phyloP scores from a whole-genome alignment of 2,329 filamentous ascomycete species.

The Nemania sp. region DNA sequence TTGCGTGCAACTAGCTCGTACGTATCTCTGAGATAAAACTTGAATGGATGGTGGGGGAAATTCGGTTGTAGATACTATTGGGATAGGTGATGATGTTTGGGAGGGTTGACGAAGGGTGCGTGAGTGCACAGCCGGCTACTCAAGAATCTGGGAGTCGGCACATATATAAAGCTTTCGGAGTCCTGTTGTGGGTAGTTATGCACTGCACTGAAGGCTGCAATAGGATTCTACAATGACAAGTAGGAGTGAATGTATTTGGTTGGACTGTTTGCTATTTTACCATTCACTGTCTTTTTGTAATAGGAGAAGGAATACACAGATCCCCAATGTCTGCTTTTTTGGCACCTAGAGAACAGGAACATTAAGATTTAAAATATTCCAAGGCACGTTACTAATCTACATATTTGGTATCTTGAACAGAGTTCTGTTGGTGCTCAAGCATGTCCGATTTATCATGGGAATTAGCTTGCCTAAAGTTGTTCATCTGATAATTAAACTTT shows the following conservation, averaged over 20 bases:
- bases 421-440: not conserved
- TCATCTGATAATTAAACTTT: not conserved
- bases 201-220: not conserved
- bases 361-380: not conserved
- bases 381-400: not conserved
- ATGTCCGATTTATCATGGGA: too few relatives aligned
- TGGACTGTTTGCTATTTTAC: not conserved
- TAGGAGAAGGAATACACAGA: not conserved
- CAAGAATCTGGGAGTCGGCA: not conserved
- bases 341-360: not conserved
- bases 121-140: not conserved
- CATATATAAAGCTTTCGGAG: not conserved
- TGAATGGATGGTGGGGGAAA: not conserved
- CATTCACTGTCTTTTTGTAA: not conserved
- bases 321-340: not conserved
- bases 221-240: not conserved
- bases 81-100: not conserved
- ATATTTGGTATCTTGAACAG: not conserved
- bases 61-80: not conserved
- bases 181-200: not conserved
- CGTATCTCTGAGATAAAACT: not conserved
- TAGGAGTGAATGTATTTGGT: not conserved
- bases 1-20: not conserved
- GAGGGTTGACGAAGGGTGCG: not conserved
- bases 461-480: too few relatives aligned